These are phyloP conservation scores for Tillandsia fasciculata DNA, from an alignment of 176 grass and related monocot genomes.

Conservation along the genomic window DNA sequence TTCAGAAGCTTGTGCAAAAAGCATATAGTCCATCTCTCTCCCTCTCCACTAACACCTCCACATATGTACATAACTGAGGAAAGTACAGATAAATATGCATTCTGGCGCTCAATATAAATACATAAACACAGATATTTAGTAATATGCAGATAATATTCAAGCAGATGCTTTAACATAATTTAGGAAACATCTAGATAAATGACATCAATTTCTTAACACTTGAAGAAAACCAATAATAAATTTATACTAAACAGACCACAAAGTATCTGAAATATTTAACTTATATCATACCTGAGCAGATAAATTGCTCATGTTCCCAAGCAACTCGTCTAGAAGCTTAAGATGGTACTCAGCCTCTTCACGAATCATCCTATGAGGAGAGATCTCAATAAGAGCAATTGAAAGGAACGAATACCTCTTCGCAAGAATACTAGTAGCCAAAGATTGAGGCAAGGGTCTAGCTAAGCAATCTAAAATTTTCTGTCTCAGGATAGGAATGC, in stretches of 20 bases:
- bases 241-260: neutral
- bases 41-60: no score
- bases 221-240: no score
- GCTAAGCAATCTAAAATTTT: constrained; percentile 75
- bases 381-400: constrained; percentile 84
- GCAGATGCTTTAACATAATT: no score
- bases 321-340: constrained; percentile 72
- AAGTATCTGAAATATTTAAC: neutral
- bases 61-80: no score
- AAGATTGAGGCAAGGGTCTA: constrained; percentile 44
- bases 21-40: no score
- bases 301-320: constrained; percentile 81
- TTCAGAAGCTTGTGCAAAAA: no score
- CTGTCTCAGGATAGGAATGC: constrained; percentile 63
- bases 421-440: constrained; percentile 65
- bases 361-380: constrained; percentile 54
- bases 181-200: no score
- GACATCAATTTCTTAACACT: no score
- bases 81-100: no score
- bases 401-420: constrained; percentile 96
- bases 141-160: no score
- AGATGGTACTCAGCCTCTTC: constrained; percentile 58
- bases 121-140: no score
- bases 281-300: constrained; percentile 64
- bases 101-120: no score